Percentiles rank a stretch among this genome's conserved stretches.
phyloP scores from a whole-genome alignment of 768 basidiomycete genomes.

The Baorangia bicolor region DNA sequence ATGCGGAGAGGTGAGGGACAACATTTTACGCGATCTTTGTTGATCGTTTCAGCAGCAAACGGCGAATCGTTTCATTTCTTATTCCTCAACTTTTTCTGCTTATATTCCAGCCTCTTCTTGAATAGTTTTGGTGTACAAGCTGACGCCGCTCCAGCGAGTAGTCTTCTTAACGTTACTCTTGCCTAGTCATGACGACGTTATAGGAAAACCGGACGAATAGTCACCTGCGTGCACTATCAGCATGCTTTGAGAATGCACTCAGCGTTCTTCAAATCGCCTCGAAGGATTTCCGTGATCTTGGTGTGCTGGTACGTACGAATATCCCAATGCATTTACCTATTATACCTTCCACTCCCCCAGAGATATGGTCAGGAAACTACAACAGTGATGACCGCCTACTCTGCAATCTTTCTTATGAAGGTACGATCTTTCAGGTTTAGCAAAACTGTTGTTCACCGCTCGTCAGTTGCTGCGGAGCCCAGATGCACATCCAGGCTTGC shows the following conservation, averaged over 20 bases:
- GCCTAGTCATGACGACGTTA: neutral
- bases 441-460: constrained; percentile 1
- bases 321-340: constrained; percentile 33
- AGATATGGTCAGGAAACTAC: constrained; percentile 84
- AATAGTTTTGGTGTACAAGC: constrained; percentile 81
- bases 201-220: constrained; percentile 59
- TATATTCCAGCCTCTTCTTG: constrained; percentile 77
- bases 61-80: constrained; percentile 77
- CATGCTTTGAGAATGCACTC: constrained; percentile 74
- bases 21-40: neutral
- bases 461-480: constrained; percentile 67
- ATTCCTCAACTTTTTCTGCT: constrained; percentile 71
- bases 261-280: constrained; percentile 70
- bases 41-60: constrained; percentile 44
- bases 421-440: constrained; percentile 37
- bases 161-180: constrained; percentile 1
- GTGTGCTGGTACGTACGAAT: constrained; percentile 59
- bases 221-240: constrained; percentile 64
- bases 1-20: constrained; percentile 60
- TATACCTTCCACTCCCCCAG: constrained; percentile 36
- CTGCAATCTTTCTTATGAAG: constrained; percentile 76
- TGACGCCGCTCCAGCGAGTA: constrained; percentile 54
- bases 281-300: constrained; percentile 69
- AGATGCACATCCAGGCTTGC: constrained; percentile 54
- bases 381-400: constrained; percentile 84